Percentiles rank a stretch among this genome's conserved stretches.
Evolutionary conservation across 2,329 filamentous ascomycete genomes (phyloP).

Genomic region (Colletotrichum sp.): DNA sequence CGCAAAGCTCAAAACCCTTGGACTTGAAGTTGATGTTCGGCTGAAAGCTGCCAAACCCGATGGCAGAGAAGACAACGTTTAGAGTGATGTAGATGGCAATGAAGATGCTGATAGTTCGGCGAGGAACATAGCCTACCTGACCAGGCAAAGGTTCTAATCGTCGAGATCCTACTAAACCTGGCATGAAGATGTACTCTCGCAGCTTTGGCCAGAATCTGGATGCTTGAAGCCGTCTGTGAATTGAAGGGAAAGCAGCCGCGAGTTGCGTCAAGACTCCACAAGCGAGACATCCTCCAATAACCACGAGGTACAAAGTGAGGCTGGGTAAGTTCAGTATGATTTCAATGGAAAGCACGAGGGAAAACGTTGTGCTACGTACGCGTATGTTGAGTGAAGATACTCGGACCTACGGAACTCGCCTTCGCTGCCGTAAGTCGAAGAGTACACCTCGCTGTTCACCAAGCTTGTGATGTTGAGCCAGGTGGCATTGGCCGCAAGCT

Average conservation of each 20-base stretch:
- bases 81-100: slow-evolving; percentile 41
- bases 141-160: slow-evolving; percentile 25
- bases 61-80: slow-evolving; percentile 39
- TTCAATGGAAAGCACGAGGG: neutral
- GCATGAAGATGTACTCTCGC: slow-evolving; percentile 25
- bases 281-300: neutral
- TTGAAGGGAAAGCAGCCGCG: neutral
- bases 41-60: slow-evolving; percentile 26
- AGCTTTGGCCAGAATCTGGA: slow-evolving; percentile 3
- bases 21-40: slow-evolving; percentile 26
- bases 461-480: neutral
- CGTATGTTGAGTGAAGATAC: neutral
- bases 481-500: neutral
- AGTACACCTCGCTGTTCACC: neutral
- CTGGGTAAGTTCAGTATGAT: neutral
- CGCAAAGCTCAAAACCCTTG: slow-evolving; percentile 30
- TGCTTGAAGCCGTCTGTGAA: neutral
- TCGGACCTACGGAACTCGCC: slow-evolving; percentile 1
- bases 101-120: slow-evolving; percentile 47
- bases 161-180: slow-evolving; percentile 26
- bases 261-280: neutral
- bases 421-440: neutral
- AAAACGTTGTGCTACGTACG: neutral
- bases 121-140: slow-evolving; percentile 37
- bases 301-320: neutral